Percentiles rank a stretch among this genome's conserved stretches.
Evolutionary conservation across 2,329 filamentous ascomycete species (phyloP).

Genomic region (Thermothelomyces thermophilus): DNA sequence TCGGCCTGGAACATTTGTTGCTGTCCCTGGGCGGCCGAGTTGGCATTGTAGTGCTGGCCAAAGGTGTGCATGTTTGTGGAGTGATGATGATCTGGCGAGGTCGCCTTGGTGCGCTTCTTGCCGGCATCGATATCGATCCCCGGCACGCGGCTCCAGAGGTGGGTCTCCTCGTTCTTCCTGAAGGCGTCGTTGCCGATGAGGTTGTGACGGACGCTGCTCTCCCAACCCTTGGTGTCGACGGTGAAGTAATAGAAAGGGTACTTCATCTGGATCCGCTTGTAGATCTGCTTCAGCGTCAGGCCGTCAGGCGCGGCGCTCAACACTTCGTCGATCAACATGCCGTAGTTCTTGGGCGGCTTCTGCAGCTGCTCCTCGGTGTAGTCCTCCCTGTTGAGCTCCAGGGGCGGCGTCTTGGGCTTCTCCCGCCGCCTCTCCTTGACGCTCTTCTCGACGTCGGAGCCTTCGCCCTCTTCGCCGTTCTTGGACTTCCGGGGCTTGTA

Average conservation of each 20-base stretch:
- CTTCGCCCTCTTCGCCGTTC: slow-evolving; percentile 45
- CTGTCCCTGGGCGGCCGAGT: slow-evolving; percentile 18
- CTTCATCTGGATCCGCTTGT: slow-evolving; percentile 52
- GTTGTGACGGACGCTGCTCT: slow-evolving; percentile 59
- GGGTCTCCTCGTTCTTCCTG: slow-evolving; percentile 49
- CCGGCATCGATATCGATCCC: slow-evolving; percentile 54
- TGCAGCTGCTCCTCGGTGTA: slow-evolving; percentile 53
- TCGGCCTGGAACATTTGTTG: slow-evolving; percentile 25
- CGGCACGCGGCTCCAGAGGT: slow-evolving; percentile 51
- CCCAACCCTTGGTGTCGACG: slow-evolving; percentile 59
- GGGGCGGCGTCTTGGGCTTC: slow-evolving; percentile 56
- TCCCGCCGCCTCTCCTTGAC: slow-evolving; percentile 54
- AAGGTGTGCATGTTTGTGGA: slow-evolving; percentile 33
- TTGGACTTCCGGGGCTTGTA: slow-evolving; percentile 53
- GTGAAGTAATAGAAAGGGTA: slow-evolving; percentile 56
- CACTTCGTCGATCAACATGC: slow-evolving; percentile 54
- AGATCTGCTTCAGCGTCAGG: slow-evolving; percentile 55
- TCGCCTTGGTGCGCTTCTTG: slow-evolving; percentile 50
- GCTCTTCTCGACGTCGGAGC: slow-evolving; percentile 47
- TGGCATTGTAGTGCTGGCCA: slow-evolving; percentile 24
- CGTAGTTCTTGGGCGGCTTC: slow-evolving; percentile 58
- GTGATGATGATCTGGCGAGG: slow-evolving; percentile 41
- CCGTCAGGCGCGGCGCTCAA: slow-evolving; percentile 49
- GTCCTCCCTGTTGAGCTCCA: slow-evolving; percentile 48
- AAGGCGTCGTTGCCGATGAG: slow-evolving; percentile 57